Conservation (phyloP, 2,329 filamentous ascomycete species). For the Phyllosticta ampelicida region DNA sequence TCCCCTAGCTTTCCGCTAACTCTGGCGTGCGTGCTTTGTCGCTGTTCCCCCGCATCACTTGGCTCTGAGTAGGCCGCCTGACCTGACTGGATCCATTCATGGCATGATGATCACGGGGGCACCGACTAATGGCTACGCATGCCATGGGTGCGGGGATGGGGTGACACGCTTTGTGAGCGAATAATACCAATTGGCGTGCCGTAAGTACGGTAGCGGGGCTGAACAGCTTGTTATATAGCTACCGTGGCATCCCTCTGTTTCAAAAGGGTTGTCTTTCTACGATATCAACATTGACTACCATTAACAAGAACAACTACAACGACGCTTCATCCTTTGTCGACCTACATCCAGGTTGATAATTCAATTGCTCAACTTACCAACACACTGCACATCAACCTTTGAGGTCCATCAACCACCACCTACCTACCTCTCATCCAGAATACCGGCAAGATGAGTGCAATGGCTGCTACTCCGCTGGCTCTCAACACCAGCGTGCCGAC, state of each 20-base stretch:
- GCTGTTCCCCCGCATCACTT: background rate
- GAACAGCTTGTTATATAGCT: constrained; percentile 1
- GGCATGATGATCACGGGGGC: background rate
- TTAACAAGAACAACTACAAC: background rate
- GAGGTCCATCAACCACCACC: background rate
- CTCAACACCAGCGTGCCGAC: background rate
- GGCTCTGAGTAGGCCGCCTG: background rate
- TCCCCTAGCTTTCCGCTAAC: background rate
- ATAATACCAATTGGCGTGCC: background rate
- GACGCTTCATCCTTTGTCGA: background rate
- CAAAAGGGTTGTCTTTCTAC: background rate
- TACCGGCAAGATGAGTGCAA: constrained; percentile 10
- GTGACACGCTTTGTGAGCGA: background rate
- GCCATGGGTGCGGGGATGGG: background rate
- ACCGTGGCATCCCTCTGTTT: background rate
- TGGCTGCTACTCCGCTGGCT: constrained; percentile 1
- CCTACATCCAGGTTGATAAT: background rate
- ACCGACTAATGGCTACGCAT: background rate
- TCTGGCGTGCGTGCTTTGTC: background rate
- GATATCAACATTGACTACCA: background rate
- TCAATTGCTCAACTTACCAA: background rate
- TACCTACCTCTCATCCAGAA: background rate
- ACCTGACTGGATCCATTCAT: background rate
- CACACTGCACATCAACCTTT: background rate
- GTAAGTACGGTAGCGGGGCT: background rate